A percentile compares a stretch with the other conserved stretches of the same genome.
Conservation (phyloP, 768 basidiomycete species). For the Macrolepiota dolichaula region DNA sequence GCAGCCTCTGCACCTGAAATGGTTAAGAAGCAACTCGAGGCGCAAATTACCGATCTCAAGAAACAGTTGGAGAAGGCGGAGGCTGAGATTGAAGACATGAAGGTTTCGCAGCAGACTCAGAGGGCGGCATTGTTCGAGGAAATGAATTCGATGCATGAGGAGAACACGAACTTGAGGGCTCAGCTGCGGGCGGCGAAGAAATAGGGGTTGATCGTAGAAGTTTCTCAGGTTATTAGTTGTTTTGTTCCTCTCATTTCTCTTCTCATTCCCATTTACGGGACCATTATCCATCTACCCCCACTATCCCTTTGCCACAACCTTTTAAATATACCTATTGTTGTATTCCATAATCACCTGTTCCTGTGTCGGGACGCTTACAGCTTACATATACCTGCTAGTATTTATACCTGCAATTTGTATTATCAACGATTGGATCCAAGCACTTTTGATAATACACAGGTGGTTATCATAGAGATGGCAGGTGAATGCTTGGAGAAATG, state of each 20-base stretch:
- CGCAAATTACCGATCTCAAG: slow-evolving; percentile 57
- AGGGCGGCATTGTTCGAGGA: slow-evolving; percentile 85
- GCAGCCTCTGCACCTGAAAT: slow-evolving; percentile 54
- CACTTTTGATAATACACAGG: background rate
- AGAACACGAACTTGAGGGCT: slow-evolving; percentile 66
- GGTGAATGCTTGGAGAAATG: too few relatives aligned
- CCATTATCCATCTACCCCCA: background rate
- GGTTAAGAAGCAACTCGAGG: slow-evolving; percentile 61
- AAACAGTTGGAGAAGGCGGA: slow-evolving; percentile 60
- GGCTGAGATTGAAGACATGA: slow-evolving; percentile 68
- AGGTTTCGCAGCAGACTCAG: slow-evolving; percentile 73
- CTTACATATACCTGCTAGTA: background rate
- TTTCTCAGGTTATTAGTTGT: background rate
- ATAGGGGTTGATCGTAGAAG: slow-evolving; percentile 19
- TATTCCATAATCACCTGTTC: slow-evolving; percentile 2
- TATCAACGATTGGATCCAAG: background rate
- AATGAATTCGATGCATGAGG: slow-evolving; percentile 77
- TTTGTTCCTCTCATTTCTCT: background rate
- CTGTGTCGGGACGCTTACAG: background rate
- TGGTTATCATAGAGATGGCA: too few relatives aligned
- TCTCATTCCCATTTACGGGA: background rate
- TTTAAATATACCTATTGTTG: slow-evolving; percentile 6
- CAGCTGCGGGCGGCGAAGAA: slow-evolving; percentile 65
- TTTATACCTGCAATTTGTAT: slow-evolving; percentile 4
- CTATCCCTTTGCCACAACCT: background rate